Conservation (phyloP, 192 early-diverging fungal genomes). For the Coemansia sp. region DNA sequence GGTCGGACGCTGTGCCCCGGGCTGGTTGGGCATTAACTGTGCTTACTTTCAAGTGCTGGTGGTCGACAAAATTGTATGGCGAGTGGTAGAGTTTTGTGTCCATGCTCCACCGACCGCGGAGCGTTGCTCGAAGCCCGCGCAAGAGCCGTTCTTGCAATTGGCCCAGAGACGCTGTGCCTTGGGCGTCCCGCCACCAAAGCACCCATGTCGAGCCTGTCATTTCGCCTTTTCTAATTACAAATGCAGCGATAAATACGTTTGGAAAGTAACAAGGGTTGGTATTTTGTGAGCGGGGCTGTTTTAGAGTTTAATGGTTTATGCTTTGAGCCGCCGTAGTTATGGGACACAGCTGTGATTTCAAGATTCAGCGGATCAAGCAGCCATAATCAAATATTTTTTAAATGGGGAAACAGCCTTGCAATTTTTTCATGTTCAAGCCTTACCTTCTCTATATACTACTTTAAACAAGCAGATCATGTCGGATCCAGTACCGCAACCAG, state of each 20-base stretch:
- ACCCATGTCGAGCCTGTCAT: slow-evolving; percentile 52
- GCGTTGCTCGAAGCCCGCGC: slow-evolving; percentile 44
- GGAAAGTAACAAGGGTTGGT: too few relatives aligned
- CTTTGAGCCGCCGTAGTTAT: too few relatives aligned
- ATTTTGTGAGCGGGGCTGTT: too few relatives aligned
- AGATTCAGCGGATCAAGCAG: too few relatives aligned
- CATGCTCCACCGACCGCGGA: slow-evolving; percentile 53
- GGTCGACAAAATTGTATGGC: slow-evolving; percentile 39
- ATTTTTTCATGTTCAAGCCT: too few relatives aligned
- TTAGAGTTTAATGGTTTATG: too few relatives aligned
- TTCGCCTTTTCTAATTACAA: too few relatives aligned
- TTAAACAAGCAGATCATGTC: not conserved
- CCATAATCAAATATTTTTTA: too few relatives aligned
- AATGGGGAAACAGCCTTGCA: too few relatives aligned
- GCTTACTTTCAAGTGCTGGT: slow-evolving; percentile 33
- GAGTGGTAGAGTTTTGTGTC: slow-evolving; percentile 49
- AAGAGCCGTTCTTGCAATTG: slow-evolving; percentile 46
- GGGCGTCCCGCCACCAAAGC: slow-evolving; percentile 53
- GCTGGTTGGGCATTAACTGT: not conserved
- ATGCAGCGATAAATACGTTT: too few relatives aligned
- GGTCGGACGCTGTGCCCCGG: slow-evolving; percentile 45
- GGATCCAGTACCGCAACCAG: not conserved
- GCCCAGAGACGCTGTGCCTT: slow-evolving; percentile 51
- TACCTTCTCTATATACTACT: too few relatives aligned
- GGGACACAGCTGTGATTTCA: too few relatives aligned